Base-by-base conservation (phyloP, 495 filamentous ascomycete genomes). In the Hypoxylon crocopeplum region DNA sequence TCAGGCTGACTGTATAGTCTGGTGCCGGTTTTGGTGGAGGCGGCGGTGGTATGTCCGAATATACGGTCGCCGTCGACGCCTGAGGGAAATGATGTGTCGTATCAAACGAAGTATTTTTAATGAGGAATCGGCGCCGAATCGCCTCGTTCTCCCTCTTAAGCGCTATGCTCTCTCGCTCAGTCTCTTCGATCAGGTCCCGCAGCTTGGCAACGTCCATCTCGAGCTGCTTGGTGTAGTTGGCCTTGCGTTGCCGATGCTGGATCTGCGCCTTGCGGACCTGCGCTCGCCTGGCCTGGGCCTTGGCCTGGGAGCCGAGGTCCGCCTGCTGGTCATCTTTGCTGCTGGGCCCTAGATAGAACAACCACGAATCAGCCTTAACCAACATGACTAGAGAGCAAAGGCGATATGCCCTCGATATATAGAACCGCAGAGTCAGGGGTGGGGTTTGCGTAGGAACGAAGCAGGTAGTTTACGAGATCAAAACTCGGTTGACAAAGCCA, bases 221-320 rank as follows among this genome's bases (percentile, higher is more conserved):
- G 25, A 82, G 73, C 62, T 77, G 61, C 55, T 76, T 77, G 50
- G 79, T 71, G 63, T 81, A 77, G 67, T 81, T 78, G 17, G 74
- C 75, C 60, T 83, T 82, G 22, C 77, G 74, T 59, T 81, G 76
- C 4, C 79, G 77, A 55, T 83, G 80, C 57, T 79, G 75, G 37
- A 73, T 75, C 65, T 83, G 80, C 1, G 80, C 79, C 48, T 74
- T 77, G 17, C 78, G 65, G 40, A 83, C 80, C 41, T 83, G 80
- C 5, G 72, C 72, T 5, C 80, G 69, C 4, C 79, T 70, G 8
- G 69, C 60, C 54, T 77, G 69, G 33, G 75, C 65, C 48, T 75
- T 76, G 16, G 69, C 64, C 42, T 61, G 50, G 13, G 48, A 13
- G 20, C 21, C 29, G 2, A 29, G 20, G 37, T 58, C 53, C 32